Base-by-base conservation (phyloP, 2,329 filamentous ascomycete species). In the Paecilomyces niveus region DNA sequence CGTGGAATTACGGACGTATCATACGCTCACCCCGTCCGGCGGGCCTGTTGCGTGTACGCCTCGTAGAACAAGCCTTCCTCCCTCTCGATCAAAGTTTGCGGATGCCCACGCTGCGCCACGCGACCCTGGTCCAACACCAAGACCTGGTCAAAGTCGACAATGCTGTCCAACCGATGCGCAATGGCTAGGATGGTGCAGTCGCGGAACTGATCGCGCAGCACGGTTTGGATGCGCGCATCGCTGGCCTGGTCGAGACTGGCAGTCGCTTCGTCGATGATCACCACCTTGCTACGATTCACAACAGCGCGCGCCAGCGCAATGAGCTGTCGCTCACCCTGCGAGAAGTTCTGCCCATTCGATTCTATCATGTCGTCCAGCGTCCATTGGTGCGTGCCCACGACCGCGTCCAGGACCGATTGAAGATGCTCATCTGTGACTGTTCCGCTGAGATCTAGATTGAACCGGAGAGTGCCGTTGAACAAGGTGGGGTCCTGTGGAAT, bases 401-500 rank as follows among this genome's bases (percentile, higher is more conserved):
- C 54, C 10, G 54, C 58, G 53, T 55, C 56, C 45, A 60, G 32
- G 2, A 56, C 31, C 1, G 56, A 31, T 13, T 58, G 55, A 24
- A 60, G 31, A 22, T 53, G 45, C 32, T 53, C 56, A 18, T 58
- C 56, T 3, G 26, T 13, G 24, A 26, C 18, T 3, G 26, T 49
- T 18, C 53, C 49, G 21, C 39, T 57, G 15, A 57, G 66, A 59
- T 70, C 68, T 22, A 69, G 57, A 58, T 72, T 69, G 56, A 57
- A 66, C 35, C 68, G 62, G 22, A 70, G 58, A 8, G 66, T 68
- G n/a, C 67, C 68, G 9, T 64, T 61, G 59, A 70, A 68, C 15
- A 70, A 60, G 2, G 65, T 69, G 21, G 89, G 88, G 63, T 92
- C 88, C 74, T 90, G 86, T 3, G 89, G 89, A 57, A 92, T 90